phyloP scores from a whole-genome alignment of 495 filamentous ascomycete genomes.

The Aspergillus hancockii region DNA sequence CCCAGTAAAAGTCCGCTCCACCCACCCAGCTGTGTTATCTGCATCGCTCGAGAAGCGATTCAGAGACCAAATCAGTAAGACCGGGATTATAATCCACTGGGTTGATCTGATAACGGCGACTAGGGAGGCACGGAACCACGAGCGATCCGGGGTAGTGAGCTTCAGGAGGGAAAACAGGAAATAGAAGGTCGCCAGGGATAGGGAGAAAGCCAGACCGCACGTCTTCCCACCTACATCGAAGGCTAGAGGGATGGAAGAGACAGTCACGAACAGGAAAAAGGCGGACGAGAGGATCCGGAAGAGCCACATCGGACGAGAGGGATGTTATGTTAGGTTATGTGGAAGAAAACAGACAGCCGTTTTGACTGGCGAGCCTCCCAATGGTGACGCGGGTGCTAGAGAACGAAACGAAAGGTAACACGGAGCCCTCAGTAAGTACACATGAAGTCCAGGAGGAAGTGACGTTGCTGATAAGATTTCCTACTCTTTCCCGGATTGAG shows the following conservation, averaged over 20 bases:
- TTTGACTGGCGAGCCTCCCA: neutral
- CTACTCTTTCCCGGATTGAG: neutral
- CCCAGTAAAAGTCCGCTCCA: conserved; percentile 73
- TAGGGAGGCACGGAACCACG: conserved; percentile 68
- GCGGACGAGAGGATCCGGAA: conserved; percentile 70
- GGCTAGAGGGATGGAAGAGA: conserved; percentile 90
- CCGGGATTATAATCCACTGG: conserved; percentile 81
- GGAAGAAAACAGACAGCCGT: neutral
- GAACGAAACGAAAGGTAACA: neutral
- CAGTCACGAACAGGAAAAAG: conserved; percentile 81
- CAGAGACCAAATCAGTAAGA: conserved; percentile 89
- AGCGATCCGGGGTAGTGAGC: conserved; percentile 76
- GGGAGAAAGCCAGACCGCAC: conserved; percentile 88
- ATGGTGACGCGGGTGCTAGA: conserved; percentile 2
- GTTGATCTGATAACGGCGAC: conserved; percentile 64
- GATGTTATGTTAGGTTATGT: neutral
- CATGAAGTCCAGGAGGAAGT: conserved; percentile 1
- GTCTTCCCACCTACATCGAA: conserved; percentile 97
- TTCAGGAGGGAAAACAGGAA: conserved; percentile 80
- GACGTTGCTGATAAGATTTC: neutral
- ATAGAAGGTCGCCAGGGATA: conserved; percentile 85
- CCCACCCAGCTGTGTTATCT: conserved; percentile 70
- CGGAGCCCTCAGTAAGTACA: conserved; percentile 6
- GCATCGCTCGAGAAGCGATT: conserved; percentile 90
- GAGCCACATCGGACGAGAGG: conserved; percentile 61